These are phyloP conservation scores for Parastagonospora nodorum DNA, from an alignment of 2,329 filamentous ascomycete genomes.

Conservation along the genomic window DNA sequence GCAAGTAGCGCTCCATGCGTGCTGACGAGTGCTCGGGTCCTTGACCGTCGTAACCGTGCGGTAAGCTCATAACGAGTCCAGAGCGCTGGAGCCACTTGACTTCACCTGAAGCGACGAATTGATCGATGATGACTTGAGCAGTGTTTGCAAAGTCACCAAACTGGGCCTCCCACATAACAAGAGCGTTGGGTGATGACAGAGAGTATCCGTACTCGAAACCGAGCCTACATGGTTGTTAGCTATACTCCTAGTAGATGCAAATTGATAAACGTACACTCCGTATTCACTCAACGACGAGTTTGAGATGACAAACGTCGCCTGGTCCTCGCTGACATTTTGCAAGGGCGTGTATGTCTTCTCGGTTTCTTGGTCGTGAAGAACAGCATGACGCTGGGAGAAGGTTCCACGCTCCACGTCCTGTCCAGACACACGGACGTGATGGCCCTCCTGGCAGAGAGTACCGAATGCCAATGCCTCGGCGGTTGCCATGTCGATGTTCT, in stretches of 20 bases:
- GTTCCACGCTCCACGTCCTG: constrained; percentile 99
- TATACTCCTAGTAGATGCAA: background rate
- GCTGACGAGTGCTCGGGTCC: constrained; percentile 98
- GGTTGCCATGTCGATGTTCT: constrained; percentile 97
- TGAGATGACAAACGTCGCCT: constrained; percentile 93
- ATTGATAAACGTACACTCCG: constrained; percentile 59
- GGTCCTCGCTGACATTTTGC: constrained; percentile 85
- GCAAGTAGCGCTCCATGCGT: constrained; percentile 94
- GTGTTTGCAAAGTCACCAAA: constrained; percentile 99
- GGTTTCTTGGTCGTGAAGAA: constrained; percentile 95
- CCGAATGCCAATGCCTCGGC: constrained; percentile 96
- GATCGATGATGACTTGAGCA: constrained; percentile 97
- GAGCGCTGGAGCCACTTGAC: constrained; percentile 99
- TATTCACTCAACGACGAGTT: constrained; percentile 87
- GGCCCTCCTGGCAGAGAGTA: constrained; percentile 85
- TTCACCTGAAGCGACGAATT: constrained; percentile 97
- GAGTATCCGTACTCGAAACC: constrained; percentile 99
- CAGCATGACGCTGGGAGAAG: constrained; percentile 96
- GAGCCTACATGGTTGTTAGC: constrained; percentile 60
- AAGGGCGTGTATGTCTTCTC: constrained; percentile 93
- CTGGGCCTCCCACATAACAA: constrained; percentile 99
- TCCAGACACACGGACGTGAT: constrained; percentile 96
- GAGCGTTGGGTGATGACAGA: constrained; percentile 90
- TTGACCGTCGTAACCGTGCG: constrained; percentile 97
- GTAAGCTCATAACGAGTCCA: constrained; percentile 92